Conservation (phyloP, 768 basidiomycete species). For the Tremella fuciformis region DNA sequence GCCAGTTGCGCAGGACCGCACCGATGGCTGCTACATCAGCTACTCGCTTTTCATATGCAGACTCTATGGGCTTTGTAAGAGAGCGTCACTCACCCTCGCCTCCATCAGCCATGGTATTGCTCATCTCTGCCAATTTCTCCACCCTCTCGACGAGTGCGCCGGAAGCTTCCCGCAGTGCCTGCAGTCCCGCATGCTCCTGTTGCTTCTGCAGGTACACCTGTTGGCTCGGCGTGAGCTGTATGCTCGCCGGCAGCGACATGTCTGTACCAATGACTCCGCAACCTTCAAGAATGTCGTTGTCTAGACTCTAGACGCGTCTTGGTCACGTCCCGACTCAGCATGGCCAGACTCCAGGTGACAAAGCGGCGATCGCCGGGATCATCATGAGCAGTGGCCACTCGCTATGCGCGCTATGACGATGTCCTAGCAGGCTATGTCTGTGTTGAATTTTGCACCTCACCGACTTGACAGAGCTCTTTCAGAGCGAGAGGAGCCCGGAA, state of each 20-base stretch:
- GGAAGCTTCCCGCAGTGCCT: slow-evolving; percentile 46
- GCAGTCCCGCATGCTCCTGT: slow-evolving; percentile 52
- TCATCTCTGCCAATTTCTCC: slow-evolving; percentile 51
- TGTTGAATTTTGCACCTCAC: too few relatives aligned
- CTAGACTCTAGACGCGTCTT: slow-evolving; percentile 2
- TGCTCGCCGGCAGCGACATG: slow-evolving; percentile 12
- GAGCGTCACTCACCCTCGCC: slow-evolving; percentile 49
- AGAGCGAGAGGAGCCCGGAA: not conserved
- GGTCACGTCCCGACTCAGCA: not conserved
- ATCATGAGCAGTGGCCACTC: not conserved
- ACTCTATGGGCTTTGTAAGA: not conserved
- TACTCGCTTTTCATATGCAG: not conserved
- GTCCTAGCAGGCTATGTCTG: too few relatives aligned
- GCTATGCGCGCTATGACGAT: too few relatives aligned
- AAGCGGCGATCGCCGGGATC: not conserved
- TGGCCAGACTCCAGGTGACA: not conserved
- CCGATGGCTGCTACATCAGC: slow-evolving; percentile 47
- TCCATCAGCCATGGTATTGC: slow-evolving; percentile 53
- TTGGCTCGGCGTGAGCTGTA: slow-evolving; percentile 33
- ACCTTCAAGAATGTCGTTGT: not conserved
- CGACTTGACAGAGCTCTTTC: too few relatives aligned
- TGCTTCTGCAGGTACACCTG: slow-evolving; percentile 51
- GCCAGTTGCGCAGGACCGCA: slow-evolving; percentile 52
- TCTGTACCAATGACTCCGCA: slow-evolving; percentile 5
- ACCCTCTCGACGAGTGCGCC: slow-evolving; percentile 43